Conservation (phyloP, 2,329 filamentous ascomycete genomes). For the Pyrenophora teres region DNA sequence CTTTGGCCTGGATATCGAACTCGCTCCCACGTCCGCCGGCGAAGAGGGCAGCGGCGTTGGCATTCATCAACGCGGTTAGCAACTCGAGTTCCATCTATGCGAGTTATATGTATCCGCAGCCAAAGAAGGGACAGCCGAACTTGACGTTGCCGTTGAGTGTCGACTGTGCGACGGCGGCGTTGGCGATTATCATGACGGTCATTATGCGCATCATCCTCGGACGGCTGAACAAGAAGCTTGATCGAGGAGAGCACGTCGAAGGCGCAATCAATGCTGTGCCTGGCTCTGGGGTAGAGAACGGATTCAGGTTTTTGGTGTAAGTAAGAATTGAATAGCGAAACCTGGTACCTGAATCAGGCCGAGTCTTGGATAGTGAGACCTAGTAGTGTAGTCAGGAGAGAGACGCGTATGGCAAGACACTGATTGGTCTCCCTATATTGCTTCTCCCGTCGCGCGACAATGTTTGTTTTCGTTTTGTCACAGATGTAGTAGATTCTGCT, state of each 20-base stretch:
- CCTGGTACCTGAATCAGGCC: background rate
- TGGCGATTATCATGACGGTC: conserved; percentile 68
- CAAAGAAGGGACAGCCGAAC: conserved; percentile 37
- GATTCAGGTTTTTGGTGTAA: conserved; percentile 69
- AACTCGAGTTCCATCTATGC: conserved; percentile 74
- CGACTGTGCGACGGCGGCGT: conserved; percentile 67
- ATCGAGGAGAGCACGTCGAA: conserved; percentile 62
- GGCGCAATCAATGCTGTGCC: conserved; percentile 60
- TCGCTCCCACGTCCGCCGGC: conserved; percentile 75
- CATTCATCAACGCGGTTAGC: conserved; percentile 74
- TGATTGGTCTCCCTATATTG: conserved; percentile 4
- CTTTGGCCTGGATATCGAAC: conserved; percentile 75
- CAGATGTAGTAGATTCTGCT: no score
- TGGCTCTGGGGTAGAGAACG: conserved; percentile 61
- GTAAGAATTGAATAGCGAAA: conserved; percentile 36
- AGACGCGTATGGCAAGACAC: conserved; percentile 1
- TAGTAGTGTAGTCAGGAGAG: background rate
- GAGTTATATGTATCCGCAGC: conserved; percentile 67
- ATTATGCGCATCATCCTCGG: conserved; percentile 66
- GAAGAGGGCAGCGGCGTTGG: conserved; percentile 73
- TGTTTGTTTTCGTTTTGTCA: no score
- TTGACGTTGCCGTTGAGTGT: conserved; percentile 66
- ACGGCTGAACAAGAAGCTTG: conserved; percentile 71
- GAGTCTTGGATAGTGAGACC: no score
- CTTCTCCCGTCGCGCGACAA: background rate